Evolutionary conservation across 306 rosid genomes (phyloP).

Genomic region (Boehmeria nivea): DNA sequence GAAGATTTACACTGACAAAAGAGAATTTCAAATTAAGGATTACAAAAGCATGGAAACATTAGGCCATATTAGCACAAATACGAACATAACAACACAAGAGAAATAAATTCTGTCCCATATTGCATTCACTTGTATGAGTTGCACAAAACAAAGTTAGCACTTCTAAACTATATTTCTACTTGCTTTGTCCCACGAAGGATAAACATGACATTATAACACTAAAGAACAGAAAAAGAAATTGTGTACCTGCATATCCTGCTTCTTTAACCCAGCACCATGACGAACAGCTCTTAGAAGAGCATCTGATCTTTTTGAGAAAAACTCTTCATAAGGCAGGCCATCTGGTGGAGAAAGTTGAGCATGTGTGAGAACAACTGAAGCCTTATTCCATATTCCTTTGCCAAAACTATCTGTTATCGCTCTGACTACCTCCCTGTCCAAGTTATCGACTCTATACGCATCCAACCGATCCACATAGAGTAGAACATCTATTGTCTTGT

Average conservation of each 20-base stretch:
- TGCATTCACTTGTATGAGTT: background rate
- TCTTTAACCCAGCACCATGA: slow-evolving; percentile 61
- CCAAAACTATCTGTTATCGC: slow-evolving; percentile 83
- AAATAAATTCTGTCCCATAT: background rate
- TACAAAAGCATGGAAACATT: too few relatives aligned
- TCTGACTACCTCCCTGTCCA: slow-evolving; percentile 76
- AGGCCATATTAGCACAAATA: background rate
- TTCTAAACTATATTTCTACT: too few relatives aligned
- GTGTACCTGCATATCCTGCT: slow-evolving; percentile 47
- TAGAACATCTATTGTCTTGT: slow-evolving; percentile 90
- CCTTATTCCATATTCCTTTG: slow-evolving; percentile 82
- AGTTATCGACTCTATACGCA: slow-evolving; percentile 83
- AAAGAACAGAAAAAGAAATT: background rate
- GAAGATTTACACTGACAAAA: background rate
- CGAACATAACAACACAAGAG: background rate
- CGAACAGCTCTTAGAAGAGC: slow-evolving; percentile 62
- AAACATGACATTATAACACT: too few relatives aligned
- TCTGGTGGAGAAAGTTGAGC: slow-evolving; percentile 95
- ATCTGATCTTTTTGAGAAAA: slow-evolving; percentile 75
- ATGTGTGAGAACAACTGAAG: slow-evolving; percentile 79
- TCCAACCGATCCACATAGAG: slow-evolving; percentile 95
- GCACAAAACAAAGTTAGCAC: too few relatives aligned
- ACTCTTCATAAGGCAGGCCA: slow-evolving; percentile 79
- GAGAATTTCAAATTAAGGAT: background rate
- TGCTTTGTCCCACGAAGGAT: too few relatives aligned